Evolutionary conservation across 1,139 yeast species (phyloP).

Genomic region (Geotrichum candidum): DNA sequence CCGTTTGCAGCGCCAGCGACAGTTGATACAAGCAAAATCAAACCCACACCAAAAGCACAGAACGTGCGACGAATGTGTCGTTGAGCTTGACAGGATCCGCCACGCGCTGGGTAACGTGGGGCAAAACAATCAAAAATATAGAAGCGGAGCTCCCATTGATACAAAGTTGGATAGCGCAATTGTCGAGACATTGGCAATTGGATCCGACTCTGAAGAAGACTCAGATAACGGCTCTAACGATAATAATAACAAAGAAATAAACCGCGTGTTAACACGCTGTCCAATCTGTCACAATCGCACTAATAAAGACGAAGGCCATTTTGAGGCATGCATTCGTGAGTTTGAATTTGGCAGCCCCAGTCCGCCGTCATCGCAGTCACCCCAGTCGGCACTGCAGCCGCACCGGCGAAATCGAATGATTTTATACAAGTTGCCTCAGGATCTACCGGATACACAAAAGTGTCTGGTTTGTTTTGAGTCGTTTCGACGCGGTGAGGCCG

Average conservation of each 20-base stretch:
- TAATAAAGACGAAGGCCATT: slow-evolving; percentile 57
- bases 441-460: slow-evolving; percentile 42
- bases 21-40: slow-evolving; percentile 33
- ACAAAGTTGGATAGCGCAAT: slow-evolving; percentile 2
- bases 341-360: background rate
- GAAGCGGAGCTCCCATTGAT: slow-evolving; percentile 1
- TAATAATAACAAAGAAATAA: slow-evolving; percentile 20
- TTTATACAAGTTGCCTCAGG: slow-evolving; percentile 63
- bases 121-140: background rate
- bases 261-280: background rate
- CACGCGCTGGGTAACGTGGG: background rate
- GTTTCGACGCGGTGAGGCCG: slow-evolving; percentile 75
- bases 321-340: slow-evolving; percentile 52
- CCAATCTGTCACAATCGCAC: slow-evolving; percentile 4
- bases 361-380: slow-evolving; percentile 35
- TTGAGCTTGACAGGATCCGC: slow-evolving; percentile 51
- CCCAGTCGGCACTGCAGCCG: slow-evolving; percentile 63
- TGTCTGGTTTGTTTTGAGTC: slow-evolving; percentile 94
- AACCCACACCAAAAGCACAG: slow-evolving; percentile 49
- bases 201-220: slow-evolving; percentile 19
- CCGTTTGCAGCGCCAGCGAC: slow-evolving; percentile 32
- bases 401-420: slow-evolving; percentile 67
- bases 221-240: slow-evolving; percentile 27
- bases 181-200: slow-evolving; percentile 12
- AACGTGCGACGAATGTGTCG: slow-evolving; percentile 69